Evolutionary conservation across 257 asterid species (phyloP).

Genomic region (Solanum tacnaense): DNA sequence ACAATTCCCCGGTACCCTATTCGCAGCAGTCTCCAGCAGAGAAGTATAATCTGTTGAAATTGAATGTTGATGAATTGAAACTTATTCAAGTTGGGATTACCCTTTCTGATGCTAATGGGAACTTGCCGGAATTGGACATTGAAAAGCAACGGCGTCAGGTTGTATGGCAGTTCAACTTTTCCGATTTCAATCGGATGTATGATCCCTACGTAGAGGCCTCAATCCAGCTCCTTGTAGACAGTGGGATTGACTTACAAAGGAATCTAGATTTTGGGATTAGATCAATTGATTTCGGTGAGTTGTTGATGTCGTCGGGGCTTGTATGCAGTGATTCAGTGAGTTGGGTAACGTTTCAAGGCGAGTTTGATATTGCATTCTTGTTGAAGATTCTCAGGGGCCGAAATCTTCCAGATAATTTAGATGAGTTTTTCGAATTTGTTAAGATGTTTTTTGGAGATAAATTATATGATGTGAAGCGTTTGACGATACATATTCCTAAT

Average conservation of each 20-base stretch:
- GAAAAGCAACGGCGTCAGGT: not conserved
- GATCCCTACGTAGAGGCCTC: not conserved
- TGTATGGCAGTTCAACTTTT: not conserved
- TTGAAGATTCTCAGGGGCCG: not conserved
- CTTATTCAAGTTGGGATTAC: not conserved
- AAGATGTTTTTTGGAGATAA: not conserved
- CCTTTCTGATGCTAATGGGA: not conserved
- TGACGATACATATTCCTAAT: not conserved
- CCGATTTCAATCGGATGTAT: not conserved
- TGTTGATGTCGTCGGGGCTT: not conserved
- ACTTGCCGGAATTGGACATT: not conserved
- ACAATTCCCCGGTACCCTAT: not conserved
- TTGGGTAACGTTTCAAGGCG: not conserved
- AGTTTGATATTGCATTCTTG: not conserved
- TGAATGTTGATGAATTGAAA: not conserved
- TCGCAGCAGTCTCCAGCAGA: not conserved
- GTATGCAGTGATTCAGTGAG: not conserved
- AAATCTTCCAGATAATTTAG: rapidly evolving
- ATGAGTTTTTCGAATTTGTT: not conserved
- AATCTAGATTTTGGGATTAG: not conserved
- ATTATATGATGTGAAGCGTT: not conserved
- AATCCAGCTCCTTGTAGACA: not conserved
- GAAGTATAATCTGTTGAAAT: not conserved
- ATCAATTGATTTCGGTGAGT: not conserved
- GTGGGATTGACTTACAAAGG: not conserved